phyloP scores from a whole-genome alignment of 352 stramenopile species.

The Phytophthora cryptogea region DNA sequence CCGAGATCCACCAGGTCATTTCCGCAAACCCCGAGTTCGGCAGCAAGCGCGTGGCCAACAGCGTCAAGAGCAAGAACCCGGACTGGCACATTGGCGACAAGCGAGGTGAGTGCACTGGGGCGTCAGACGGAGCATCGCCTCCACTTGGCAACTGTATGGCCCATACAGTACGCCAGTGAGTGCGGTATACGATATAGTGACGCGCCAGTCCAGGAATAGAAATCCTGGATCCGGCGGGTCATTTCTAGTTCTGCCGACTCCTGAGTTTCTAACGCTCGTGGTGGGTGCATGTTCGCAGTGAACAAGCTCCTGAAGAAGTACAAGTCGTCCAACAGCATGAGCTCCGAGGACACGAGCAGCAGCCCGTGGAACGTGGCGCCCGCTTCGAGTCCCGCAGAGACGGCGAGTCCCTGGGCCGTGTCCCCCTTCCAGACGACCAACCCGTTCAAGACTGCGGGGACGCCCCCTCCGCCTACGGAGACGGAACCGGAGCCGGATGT shows the following conservation, averaged over 20 bases:
- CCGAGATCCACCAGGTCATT: conserved; percentile 57
- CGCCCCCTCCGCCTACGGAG: conserved; percentile 16
- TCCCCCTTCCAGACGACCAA: conserved; percentile 49
- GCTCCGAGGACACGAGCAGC: conserved; percentile 31
- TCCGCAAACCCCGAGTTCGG: conserved; percentile 69
- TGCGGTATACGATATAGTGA: conserved; percentile 6
- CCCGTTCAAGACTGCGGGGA: conserved; percentile 33
- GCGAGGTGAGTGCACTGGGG: conserved; percentile 47
- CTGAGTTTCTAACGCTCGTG: neutral
- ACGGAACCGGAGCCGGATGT: conserved; percentile 42
- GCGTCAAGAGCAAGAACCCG: conserved; percentile 68
- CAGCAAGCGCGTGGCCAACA: conserved; percentile 63
- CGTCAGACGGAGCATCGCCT: conserved; percentile 6
- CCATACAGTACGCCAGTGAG: conserved; percentile 22
- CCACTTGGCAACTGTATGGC: conserved; percentile 9
- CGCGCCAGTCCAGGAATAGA: neutral
- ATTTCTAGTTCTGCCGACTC: conserved; percentile 19
- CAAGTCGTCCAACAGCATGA: conserved; percentile 49
- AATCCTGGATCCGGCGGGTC: neutral
- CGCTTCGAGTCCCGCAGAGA: conserved; percentile 21
- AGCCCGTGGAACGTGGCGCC: conserved; percentile 64
- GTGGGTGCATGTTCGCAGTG: conserved; percentile 47
- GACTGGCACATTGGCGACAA: conserved; percentile 77
- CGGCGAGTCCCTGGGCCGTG: conserved; percentile 43
- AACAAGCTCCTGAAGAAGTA: conserved; percentile 79